phyloP scores from a whole-genome alignment of 345 rosid genomes.

The Dimocarpus longan region DNA sequence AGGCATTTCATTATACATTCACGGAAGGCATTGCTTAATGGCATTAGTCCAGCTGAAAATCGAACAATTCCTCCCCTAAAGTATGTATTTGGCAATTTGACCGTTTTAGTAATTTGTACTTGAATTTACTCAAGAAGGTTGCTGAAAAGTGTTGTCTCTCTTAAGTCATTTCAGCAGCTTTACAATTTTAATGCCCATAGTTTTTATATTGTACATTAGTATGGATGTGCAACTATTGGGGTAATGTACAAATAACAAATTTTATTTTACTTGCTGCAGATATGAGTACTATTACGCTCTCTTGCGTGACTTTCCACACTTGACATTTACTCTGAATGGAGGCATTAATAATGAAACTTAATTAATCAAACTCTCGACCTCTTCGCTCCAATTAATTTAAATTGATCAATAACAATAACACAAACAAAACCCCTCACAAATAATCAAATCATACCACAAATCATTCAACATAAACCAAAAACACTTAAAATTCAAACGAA shows the following conservation, averaged over 20 bases:
- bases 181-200: background rate
- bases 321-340: slow-evolving; percentile 90
- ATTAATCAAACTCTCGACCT: too few relatives aligned
- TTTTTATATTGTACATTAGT: background rate
- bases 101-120: slow-evolving; percentile 11
- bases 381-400: too few relatives aligned
- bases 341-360: slow-evolving; percentile 90
- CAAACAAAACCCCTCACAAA: too few relatives aligned
- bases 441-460: too few relatives aligned
- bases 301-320: slow-evolving; percentile 92
- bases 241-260: background rate
- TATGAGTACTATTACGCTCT: slow-evolving; percentile 90
- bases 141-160: background rate
- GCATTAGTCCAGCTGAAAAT: slow-evolving; percentile 95
- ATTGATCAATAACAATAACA: too few relatives aligned
- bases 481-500: too few relatives aligned
- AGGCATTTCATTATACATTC: slow-evolving; percentile 97
- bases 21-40: slow-evolving; percentile 89
- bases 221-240: background rate
- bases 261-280: slow-evolving; percentile 49
- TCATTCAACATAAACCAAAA: too few relatives aligned
- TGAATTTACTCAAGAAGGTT: slow-evolving; percentile 7
- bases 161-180: background rate
- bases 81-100: slow-evolving; percentile 39
- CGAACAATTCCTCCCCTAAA: slow-evolving; percentile 90